Base-by-base conservation (phyloP, 768 basidiomycete species). In the Lactarius trivialis region DNA sequence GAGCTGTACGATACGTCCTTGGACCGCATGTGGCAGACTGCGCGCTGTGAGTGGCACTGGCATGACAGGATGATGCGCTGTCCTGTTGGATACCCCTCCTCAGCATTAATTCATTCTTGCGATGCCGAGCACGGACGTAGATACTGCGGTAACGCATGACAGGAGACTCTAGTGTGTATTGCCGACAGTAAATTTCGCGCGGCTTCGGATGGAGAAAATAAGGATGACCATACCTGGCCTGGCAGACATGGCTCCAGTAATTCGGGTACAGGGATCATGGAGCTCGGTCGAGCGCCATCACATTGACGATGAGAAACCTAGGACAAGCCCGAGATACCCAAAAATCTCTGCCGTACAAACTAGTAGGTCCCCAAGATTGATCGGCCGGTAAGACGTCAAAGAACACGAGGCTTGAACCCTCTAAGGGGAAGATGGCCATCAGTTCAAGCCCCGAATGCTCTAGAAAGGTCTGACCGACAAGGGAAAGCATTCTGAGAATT, bases 111-210 rank as follows among this genome's bases (percentile, higher is more conserved):
- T 58, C 41, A 63, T 48, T 43, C 28, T 51, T 19, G 43, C 34
- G 32, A 17, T 9, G 34, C 39, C 8, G 24, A 11, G 43, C 36
- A 54, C 21, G 15, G 4, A 33, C 26, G 41, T 43, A 24, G 21
- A 45, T 45, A 45, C 33, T 7, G 33, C 61, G 15, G 52, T 48
- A 45, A 48, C 48, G 57, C 56, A 58, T 54, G 45, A 50, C 30
- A 19, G 28, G 28, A 17, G 2, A 51, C n/a, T 43, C 45, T 36
- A 28, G 33, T 33, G 52, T 58, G 50, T 28, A 45, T 37, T 51
- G 39, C 7, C 21, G 24, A 21, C 45, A 15, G 21, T 41, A 26
- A 52, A 56, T 34, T 24, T 28, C 51, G 48, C 14, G 9, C 14
- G 39, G 34, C 51, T 30, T 58, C 19, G 24, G 49, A 7, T 51